A percentile compares a stretch with the other conserved stretches of the same genome.
phyloP scores from a whole-genome alignment of 495 filamentous ascomycete species.

The Annulohypoxylon nitens region DNA sequence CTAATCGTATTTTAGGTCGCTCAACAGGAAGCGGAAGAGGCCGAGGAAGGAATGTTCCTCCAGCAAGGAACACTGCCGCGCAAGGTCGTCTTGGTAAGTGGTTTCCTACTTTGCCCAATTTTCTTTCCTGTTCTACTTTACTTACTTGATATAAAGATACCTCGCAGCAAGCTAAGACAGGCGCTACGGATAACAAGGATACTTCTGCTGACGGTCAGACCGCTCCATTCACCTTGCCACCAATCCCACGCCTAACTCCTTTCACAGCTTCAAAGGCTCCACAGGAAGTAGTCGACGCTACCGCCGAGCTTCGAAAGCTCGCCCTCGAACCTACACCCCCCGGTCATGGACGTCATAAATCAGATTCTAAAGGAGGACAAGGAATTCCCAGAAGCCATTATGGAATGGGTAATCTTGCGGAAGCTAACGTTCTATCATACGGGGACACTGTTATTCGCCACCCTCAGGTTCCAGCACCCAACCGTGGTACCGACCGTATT shows the following conservation, averaged over 20 bases:
- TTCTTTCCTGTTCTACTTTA: background rate
- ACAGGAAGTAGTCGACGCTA: conserved; percentile 23
- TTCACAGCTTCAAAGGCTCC: conserved; percentile 1
- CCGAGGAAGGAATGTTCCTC: background rate
- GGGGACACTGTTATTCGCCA: background rate
- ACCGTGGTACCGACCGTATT: conserved; percentile 5
- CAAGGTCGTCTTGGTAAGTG: background rate
- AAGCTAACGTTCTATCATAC: background rate
- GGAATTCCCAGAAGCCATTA: background rate
- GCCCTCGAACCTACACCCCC: background rate
- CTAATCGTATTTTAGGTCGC: conserved; percentile 13
- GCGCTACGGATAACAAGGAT: background rate
- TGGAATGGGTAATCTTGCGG: background rate
- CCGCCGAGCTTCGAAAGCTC: conserved; percentile 20
- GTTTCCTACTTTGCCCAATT: background rate
- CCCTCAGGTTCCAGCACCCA: background rate
- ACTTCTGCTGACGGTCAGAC: conserved; percentile 6
- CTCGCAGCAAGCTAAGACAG: background rate
- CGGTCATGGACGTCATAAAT: background rate
- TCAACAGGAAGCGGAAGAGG: background rate
- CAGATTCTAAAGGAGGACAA: background rate
- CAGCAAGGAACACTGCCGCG: background rate
- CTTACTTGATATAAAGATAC: conserved; percentile 1
- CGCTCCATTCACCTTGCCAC: background rate
- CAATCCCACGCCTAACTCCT: conserved; percentile 2